Conservation (phyloP, 768 basidiomycete species). For the Termitomyces sp. region DNA sequence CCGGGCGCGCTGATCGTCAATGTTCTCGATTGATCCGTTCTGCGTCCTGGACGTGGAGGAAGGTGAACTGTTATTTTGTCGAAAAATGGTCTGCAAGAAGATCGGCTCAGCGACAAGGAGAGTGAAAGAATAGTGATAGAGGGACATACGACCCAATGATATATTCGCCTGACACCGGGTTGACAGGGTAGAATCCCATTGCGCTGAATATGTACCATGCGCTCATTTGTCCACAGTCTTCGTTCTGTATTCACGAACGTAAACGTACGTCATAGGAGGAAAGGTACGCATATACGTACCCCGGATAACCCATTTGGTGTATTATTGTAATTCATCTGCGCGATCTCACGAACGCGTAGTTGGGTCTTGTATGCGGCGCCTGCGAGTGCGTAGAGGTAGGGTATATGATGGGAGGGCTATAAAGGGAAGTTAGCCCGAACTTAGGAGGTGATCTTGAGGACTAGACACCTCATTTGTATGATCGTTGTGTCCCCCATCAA, state of each 20-base stretch:
- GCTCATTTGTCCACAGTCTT: slow-evolving; percentile 90
- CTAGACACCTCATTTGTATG: slow-evolving; percentile 67
- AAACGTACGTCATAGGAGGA: not conserved
- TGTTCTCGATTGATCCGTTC: slow-evolving; percentile 11
- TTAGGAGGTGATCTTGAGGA: not conserved
- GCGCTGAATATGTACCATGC: slow-evolving; percentile 84
- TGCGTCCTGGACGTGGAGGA: slow-evolving; percentile 26
- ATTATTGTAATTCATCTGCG: slow-evolving; percentile 56
- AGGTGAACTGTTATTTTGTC: slow-evolving; percentile 51
- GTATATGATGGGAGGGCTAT: slow-evolving; percentile 82
- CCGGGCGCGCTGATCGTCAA: slow-evolving; percentile 53
- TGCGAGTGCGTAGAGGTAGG: slow-evolving; percentile 73
- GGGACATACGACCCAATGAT: slow-evolving; percentile 62
- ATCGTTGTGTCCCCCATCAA: slow-evolving; percentile 64
- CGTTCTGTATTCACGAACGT: slow-evolving; percentile 45
- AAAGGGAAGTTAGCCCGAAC: not conserved
- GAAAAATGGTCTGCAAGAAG: slow-evolving; percentile 36
- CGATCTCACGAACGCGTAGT: slow-evolving; percentile 64
- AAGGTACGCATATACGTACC: slow-evolving; percentile 28
- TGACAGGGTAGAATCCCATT: slow-evolving; percentile 81
- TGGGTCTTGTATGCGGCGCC: slow-evolving; percentile 69
- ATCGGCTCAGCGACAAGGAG: not conserved
- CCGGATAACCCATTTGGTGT: slow-evolving; percentile 69
- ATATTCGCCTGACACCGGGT: slow-evolving; percentile 73
- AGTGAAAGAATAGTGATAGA: not conserved